phyloP scores from a whole-genome alignment of 495 filamentous ascomycete species.

The Daldinia childiae region DNA sequence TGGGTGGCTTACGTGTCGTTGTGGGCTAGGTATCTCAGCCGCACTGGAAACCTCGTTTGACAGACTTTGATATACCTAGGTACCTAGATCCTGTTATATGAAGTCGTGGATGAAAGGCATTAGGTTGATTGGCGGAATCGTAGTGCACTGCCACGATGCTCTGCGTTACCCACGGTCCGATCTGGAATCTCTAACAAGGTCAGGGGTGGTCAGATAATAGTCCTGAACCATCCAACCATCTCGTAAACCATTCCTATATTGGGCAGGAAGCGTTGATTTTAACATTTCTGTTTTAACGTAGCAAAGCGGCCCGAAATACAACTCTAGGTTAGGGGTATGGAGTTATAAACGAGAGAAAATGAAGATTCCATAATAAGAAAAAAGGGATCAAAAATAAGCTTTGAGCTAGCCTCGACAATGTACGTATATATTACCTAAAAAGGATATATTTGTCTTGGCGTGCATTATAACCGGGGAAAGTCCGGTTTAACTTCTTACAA shows the following conservation, averaged over 20 bases:
- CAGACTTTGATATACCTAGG: neutral
- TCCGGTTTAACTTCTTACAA: neutral
- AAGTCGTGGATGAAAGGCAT: neutral
- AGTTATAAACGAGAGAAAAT: neutral
- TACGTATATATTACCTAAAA: neutral
- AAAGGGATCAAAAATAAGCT: neutral
- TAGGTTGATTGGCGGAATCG: neutral
- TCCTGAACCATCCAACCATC: neutral
- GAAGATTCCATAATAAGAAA: neutral
- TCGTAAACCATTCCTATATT: neutral
- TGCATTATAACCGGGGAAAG: slow-evolving; percentile 5
- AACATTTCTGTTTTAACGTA: neutral
- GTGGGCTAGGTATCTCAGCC: neutral
- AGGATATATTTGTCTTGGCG: neutral
- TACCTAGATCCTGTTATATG: neutral
- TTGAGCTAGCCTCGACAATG: neutral
- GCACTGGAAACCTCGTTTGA: neutral
- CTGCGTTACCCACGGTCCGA: neutral
- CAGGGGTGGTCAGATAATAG: neutral
- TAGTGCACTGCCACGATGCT: neutral
- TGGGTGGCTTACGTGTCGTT: neutral
- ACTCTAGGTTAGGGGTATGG: neutral
- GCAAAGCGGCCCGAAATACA: neutral
- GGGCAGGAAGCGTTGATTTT: neutral
- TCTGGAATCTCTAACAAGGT: neutral